Conservation (phyloP, 768 basidiomycete species). For the Neoboletus magnificus region DNA sequence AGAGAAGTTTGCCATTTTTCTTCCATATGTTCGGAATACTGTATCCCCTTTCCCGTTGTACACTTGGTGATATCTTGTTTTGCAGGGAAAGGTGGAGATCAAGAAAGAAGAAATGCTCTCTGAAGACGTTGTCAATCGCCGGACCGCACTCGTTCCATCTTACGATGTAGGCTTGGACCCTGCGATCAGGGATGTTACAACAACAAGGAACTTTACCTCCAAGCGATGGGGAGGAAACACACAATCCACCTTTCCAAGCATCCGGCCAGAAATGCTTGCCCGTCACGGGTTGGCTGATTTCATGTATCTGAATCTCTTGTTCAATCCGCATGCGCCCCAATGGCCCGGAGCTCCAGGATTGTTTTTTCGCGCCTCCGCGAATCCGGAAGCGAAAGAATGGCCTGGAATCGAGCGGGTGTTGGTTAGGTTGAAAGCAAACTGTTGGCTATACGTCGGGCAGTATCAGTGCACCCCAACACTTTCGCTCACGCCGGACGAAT, state of each 20-base stretch:
- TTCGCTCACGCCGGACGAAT: slow-evolving; percentile 11
- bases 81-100: slow-evolving; percentile 11
- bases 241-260: slow-evolving; percentile 10
- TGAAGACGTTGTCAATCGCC: slow-evolving; percentile 16
- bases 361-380: slow-evolving; percentile 8
- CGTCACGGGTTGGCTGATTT: slow-evolving; percentile 18
- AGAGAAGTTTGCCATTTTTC: background rate
- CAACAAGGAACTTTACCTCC: slow-evolving; percentile 15
- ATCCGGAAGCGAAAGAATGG: background rate
- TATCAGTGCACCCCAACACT: slow-evolving; percentile 11
- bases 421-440: slow-evolving; percentile 9
- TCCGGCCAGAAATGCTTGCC: slow-evolving; percentile 8
- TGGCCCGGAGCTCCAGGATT: slow-evolving; percentile 17
- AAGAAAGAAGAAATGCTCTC: slow-evolving; percentile 21
- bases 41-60: background rate
- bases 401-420: background rate
- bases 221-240: slow-evolving; percentile 18
- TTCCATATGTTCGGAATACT: background rate
- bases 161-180: slow-evolving; percentile 14
- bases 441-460: slow-evolving; percentile 21
- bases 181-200: slow-evolving; percentile 15
- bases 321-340: slow-evolving; percentile 18
- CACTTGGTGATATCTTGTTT: background rate
- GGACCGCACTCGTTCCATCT: slow-evolving; percentile 1
- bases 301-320: slow-evolving; percentile 16